phyloP scores from a whole-genome alignment of 768 basidiomycete species.

The Porphyrellus cyaneotinctus region DNA sequence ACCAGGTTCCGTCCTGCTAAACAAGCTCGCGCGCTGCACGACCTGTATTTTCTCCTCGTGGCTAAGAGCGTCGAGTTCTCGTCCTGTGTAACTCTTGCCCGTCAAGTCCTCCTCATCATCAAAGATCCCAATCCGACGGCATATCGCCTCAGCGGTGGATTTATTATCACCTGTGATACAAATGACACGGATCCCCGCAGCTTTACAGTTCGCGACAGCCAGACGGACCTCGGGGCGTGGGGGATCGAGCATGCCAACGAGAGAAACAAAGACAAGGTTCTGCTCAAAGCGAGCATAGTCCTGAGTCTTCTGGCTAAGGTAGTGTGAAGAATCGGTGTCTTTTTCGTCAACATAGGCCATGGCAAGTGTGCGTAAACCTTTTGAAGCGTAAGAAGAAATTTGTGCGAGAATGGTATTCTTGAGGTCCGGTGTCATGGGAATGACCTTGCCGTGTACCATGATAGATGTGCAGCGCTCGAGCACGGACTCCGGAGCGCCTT shows the following conservation, averaged over 20 bases:
- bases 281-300: conserved; percentile 91
- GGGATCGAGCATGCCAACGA: conserved; percentile 97
- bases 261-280: conserved; percentile 87
- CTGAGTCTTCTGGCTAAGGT: conserved; percentile 69
- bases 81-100: conserved; percentile 95
- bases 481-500: conserved; percentile 95
- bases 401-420: conserved; percentile 58
- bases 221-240: conserved; percentile 88
- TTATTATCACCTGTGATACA: conserved; percentile 99
- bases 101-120: conserved; percentile 78
- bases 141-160: conserved; percentile 96
- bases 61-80: conserved; percentile 80
- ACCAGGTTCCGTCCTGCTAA: conserved; percentile 89
- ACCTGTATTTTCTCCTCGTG: conserved; percentile 80
- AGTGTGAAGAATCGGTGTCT: conserved; percentile 76
- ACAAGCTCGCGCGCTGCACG: conserved; percentile 84
- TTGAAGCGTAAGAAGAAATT: conserved; percentile 68
- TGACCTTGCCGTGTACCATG: conserved; percentile 56
- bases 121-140: conserved; percentile 94
- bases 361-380: conserved; percentile 87
- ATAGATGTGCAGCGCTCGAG: conserved; percentile 82
- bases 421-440: conserved; percentile 62
- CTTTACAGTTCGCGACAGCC: conserved; percentile 86
- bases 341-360: conserved; percentile 80
- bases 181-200: conserved; percentile 92